Conservation (phyloP, 2,329 filamentous ascomycete genomes). For the Fusarium armeniacum region DNA sequence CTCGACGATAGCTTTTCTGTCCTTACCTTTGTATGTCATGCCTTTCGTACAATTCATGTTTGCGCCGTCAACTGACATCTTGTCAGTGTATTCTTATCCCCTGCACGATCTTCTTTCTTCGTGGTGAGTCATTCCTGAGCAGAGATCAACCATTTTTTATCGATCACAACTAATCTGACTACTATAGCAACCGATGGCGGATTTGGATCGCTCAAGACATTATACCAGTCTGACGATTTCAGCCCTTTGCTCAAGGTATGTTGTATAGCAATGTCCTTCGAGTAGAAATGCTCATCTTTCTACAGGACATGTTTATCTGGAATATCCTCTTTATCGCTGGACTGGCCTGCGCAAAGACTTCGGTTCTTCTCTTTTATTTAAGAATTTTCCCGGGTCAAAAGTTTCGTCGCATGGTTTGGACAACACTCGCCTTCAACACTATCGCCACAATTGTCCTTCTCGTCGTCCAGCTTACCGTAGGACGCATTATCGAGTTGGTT, state of each 20-base stretch:
- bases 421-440: not conserved
- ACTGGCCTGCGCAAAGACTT: not conserved
- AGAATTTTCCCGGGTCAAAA: not conserved
- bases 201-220: not conserved
- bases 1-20: not conserved
- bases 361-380: constrained; percentile 16
- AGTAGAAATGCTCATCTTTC: not conserved
- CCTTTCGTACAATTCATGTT: not conserved
- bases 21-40: not conserved
- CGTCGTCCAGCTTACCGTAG: not conserved
- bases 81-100: not conserved
- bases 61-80: rapidly evolving
- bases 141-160: not conserved
- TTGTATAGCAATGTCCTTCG: rapidly evolving
- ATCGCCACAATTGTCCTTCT: rapidly evolving
- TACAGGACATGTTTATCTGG: not conserved
- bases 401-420: not conserved
- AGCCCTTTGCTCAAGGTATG: not conserved
- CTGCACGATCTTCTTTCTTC: not conserved
- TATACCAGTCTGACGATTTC: not conserved
- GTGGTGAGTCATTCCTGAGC: not conserved
- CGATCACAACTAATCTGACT: too few relatives aligned
- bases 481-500: not conserved
- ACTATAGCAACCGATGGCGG: not conserved
- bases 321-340: not conserved